Evolutionary conservation across 1,284 basidiomycete species (phyloP), one percentile per base, ranked within the genome.

Genomic region (Cystobasidium pallidum): DNA sequence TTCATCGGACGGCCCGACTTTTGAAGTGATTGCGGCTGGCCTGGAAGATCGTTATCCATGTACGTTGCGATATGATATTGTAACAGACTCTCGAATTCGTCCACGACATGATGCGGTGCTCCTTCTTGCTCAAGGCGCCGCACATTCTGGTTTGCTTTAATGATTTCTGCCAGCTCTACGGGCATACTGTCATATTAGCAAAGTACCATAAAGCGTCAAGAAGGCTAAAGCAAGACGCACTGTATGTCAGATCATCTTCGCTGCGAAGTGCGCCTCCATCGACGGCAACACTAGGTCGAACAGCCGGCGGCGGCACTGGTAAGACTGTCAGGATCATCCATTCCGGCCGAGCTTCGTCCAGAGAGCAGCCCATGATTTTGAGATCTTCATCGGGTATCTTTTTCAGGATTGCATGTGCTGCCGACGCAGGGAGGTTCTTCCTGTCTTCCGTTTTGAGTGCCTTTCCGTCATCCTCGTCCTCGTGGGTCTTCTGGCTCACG

Each of bases 301-400:
- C 96, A 13, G 96, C 94, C 13, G 96, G 95, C 0, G 96, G 96
- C 0, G 96, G 96, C 0, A 99, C 95, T 43, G 96, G 96, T 79
- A 99, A 86, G 34, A 98, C 94, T 0, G 96, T 98, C 64, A 99
- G 83, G 77, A 99, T 94, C 96, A 99, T 99, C 96, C 96, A 99
- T 79, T 98, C 94, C 2, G 96, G 96, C 52, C 94, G 88, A 15
- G 96, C 96, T 80, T 95, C 98, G 80, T 94, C 92, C 67, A 93
- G 92, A 30, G 92, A 95, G 8, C 99, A 86, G 49, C 96, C 96
- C 76, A 99, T 88, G 19, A 94, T 85, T 76, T 89, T 86, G n/a
- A 99, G 86, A 81, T 99, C 96, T 19, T 88, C 85, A 75, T 93
- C 88, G 1, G 91, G 87, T 82, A 97, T 94, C 86, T 95, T 96